phyloP scores from a whole-genome alignment of 1,284 basidiomycete genomes.

The Ceratobasidium sp. region DNA sequence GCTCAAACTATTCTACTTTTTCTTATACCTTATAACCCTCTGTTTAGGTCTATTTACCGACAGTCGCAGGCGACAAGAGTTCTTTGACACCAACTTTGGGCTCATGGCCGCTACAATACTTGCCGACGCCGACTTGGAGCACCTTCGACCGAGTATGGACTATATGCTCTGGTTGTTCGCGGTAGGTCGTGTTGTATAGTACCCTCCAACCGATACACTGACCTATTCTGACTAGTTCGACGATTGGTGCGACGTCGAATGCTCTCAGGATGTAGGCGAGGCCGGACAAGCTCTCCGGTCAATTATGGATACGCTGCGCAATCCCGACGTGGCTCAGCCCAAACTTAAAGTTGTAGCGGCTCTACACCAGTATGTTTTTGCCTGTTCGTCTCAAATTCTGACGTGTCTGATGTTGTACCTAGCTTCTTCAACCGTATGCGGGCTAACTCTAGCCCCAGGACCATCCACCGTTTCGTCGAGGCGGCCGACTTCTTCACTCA shows the following conservation, averaged over 20 bases:
- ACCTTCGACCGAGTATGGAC: constrained; percentile 61
- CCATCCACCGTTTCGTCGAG: constrained; percentile 58
- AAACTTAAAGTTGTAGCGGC: constrained; percentile 62
- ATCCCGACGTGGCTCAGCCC: constrained; percentile 57
- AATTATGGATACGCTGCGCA: constrained; percentile 54
- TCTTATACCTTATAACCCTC: too few relatives aligned
- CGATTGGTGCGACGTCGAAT: constrained; percentile 62
- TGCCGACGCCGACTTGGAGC: constrained; percentile 61
- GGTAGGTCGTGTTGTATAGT: constrained; percentile 53
- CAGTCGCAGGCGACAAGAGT: constrained; percentile 39
- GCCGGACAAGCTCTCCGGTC: constrained; percentile 58
- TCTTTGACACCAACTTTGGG: constrained; percentile 55
- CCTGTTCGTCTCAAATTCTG: constrained; percentile 35
- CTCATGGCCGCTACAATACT: constrained; percentile 63
- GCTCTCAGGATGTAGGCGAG: constrained; percentile 59
- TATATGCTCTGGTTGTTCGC: constrained; percentile 66
- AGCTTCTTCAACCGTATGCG: constrained; percentile 60
- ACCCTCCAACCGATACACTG: neutral
- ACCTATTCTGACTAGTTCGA: constrained; percentile 54
- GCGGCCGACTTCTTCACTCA: constrained; percentile 61
- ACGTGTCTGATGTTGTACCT: constrained; percentile 37
- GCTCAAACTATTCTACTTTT: too few relatives aligned
- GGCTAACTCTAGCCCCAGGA: constrained; percentile 59
- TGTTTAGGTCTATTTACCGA: neutral
- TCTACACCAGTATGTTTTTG: constrained; percentile 57